Evolutionary conservation across 225 moss, liverwort and hornwort genomes (phyloP).

Genomic region (Takakia lepidozioides): DNA sequence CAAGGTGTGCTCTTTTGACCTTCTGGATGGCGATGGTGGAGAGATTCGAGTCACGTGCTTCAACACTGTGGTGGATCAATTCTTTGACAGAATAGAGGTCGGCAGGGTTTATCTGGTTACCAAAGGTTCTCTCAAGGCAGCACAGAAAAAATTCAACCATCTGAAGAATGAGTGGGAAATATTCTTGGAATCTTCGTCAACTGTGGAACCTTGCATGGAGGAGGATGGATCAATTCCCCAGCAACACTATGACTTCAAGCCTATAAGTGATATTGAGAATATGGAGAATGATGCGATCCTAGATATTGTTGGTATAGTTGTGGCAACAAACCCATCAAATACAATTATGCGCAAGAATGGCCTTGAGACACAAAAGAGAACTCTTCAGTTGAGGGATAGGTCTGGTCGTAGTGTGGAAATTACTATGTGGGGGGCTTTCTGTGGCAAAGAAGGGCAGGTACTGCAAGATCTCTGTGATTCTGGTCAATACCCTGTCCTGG

Average conservation of each 20-base stretch:
- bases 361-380: conserved; percentile 31
- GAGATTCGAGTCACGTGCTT: conserved; percentile 55
- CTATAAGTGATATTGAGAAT: conserved; percentile 36
- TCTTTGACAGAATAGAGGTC: conserved; percentile 27
- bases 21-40: conserved; percentile 38
- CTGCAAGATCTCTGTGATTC: conserved; percentile 14
- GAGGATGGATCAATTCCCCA: conserved; percentile 2
- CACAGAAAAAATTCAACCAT: conserved; percentile 37
- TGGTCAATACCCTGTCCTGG: conserved; percentile 27
- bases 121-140: conserved; percentile 38
- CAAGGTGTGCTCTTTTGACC: conserved; percentile 37
- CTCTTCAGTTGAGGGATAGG: conserved; percentile 20
- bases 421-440: conserved; percentile 46
- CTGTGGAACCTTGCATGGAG: background rate
- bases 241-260: background rate
- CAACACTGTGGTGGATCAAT: conserved; percentile 32
- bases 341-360: conserved; percentile 51
- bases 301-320: conserved; percentile 35
- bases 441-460: conserved; percentile 35
- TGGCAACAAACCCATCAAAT: conserved; percentile 22
- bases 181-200: conserved; percentile 1
- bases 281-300: conserved; percentile 32
- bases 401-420: conserved; percentile 47
- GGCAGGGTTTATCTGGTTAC: conserved; percentile 29
- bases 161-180: conserved; percentile 60